These are phyloP conservation scores for Phlegmacium glaucopus DNA, from an alignment of 768 basidiomycete genomes.

Conservation along the genomic window DNA sequence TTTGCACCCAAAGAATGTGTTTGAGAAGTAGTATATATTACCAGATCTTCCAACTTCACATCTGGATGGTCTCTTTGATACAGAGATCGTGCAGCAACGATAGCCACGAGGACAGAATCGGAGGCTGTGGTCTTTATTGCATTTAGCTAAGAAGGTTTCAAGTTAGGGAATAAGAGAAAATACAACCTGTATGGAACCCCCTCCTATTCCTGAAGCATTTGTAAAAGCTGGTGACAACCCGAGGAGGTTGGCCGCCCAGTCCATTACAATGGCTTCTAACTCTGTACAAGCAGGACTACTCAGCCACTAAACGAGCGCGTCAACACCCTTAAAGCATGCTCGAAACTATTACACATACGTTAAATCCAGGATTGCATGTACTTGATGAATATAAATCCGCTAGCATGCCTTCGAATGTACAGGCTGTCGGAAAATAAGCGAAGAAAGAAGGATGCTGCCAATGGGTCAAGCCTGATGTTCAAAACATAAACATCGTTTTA, in stretches of 20 bases:
- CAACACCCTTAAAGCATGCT: not conserved
- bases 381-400: constrained; percentile 80
- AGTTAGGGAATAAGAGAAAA: not conserved
- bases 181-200: constrained; percentile 77
- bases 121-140: constrained; percentile 72
- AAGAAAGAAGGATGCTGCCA: constrained; percentile 95
- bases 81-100: constrained; percentile 75
- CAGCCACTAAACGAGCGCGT: constrained; percentile 57
- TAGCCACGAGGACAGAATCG: constrained; percentile 71
- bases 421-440: constrained; percentile 80
- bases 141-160: not conserved
- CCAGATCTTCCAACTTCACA: constrained; percentile 52
- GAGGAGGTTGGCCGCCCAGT: constrained; percentile 85
- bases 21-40: constrained; percentile 88
- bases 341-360: constrained; percentile 42
- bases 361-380: constrained; percentile 83
- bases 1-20: constrained; percentile 82
- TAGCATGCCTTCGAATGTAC: constrained; percentile 78
- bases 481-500: not conserved
- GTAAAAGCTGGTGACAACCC: constrained; percentile 67
- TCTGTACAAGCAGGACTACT: constrained; percentile 91
- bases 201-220: constrained; percentile 66
- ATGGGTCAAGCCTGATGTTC: constrained; percentile 64
- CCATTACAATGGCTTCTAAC: constrained; percentile 82
- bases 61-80: constrained; percentile 49